Base-by-base conservation (phyloP, 2,329 filamentous ascomycete genomes). In the Sporothrix brunneoviolacea region DNA sequence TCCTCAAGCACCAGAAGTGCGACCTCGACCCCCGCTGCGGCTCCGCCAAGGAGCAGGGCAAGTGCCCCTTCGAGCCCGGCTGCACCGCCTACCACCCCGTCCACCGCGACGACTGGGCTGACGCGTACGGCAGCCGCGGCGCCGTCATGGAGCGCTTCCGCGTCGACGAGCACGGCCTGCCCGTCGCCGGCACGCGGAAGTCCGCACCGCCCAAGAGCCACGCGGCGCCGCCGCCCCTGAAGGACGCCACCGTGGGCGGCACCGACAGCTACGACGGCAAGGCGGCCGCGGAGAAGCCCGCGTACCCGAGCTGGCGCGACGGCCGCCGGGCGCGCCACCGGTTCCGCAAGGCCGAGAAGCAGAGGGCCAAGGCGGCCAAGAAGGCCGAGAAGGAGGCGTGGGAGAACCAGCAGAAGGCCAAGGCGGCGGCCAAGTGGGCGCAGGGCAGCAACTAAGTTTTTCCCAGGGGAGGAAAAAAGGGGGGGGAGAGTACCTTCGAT, bases 51-150 rank as follows among this genome's bases (percentile, higher is more conserved):
- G 3, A n/a, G 36, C 53, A 54, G 46, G 53, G 49, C 27, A 21
- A 13, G 8, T 54, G 53, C 28, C 53, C 53, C 21, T 54, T 52
- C 36, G 41, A 38, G 16, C 13, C 3, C 13, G 18, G 2, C 37
- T 54, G 53, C 46, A 9, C 8, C 4, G 24, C 22, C 6, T 54
- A 54, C 46, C 6, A 24, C 22, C 41, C 46, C 1, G 40, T 43
- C 5, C 37, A 52, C 27, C 1, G 21, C 4, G 13, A 24, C n/a
- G 52, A 54, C 52, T 51, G 39, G 43, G 4, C 7, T 2, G 22
- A 22, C 19, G 16, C 6, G 28, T 8, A 30, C 19, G 27, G 16
- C 6, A 10, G 18, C 28, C 6, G 24, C 24, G 24, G 24, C 24
- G n/a, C 32, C 22, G 13, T 39, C 5, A 4, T 22, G 4, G 37